Evolutionary conservation across 805 yeast species (phyloP), one percentile per base, ranked within the genome.

Genomic region (Blastobotrys attinorum): DNA sequence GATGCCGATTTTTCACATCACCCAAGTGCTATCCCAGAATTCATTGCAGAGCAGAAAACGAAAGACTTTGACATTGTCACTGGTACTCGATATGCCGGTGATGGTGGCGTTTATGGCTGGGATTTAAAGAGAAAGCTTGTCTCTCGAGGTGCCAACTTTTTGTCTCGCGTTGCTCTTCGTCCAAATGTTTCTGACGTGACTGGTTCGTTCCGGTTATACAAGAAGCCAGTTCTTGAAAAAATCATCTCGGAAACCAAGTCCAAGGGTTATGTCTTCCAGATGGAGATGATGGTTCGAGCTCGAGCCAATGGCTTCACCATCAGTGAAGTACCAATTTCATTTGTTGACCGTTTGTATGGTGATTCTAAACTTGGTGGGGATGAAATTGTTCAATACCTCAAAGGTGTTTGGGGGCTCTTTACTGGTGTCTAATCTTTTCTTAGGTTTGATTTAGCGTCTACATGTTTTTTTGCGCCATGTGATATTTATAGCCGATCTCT

Each of bases 221-320:
- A 80, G 62, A 82, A 81, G 62, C 76, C 72, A 3, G 88, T 73
- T 2, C 70, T 82, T 60, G 74, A 76, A 49, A 75, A 77, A 57
- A 73, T 83, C 50, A 83, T 82, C 50, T 74, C 68, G 39, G 82
- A 71, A 46, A 81, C 89, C 39, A 71, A 75, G 58, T 77, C 84
- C 31, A 82, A 83, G 65, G 90, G 90, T 41, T 82, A 83, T 55
- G 90, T 83, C 34, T 82, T 82, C 76, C 90, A 82, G 66, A 82
- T 82, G 90, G 90, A 82, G 65, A 81, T 82, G 88, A 80, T 82
- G 77, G 90, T 82, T 20, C 75, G 90, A 53, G 90, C 90, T 33
- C 73, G 84, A 59, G 69, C 80, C n/a, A 65, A 79, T 60, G 81
- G 81, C n/a, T 79, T 73, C 65, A 70, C 76, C 15, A 80, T 82